Base-by-base conservation (phyloP, 1,139 yeast genomes). In the Taphrina deformans region DNA sequence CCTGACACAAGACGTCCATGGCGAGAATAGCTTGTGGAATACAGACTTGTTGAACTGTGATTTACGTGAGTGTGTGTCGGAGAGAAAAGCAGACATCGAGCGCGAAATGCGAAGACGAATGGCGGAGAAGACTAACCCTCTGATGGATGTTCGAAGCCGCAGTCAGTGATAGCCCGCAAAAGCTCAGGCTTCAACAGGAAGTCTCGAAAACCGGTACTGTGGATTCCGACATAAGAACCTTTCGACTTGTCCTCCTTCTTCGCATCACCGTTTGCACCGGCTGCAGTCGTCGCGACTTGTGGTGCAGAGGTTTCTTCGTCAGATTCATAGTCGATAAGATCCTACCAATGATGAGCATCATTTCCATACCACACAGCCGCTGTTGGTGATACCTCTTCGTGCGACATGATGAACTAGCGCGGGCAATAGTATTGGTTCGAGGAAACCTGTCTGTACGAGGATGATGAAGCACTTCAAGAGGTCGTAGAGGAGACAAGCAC, bases 101-200 rank as follows among this genome's bases (percentile, higher is more conserved):
- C 52, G 48, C 52, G 18, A 45, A 26, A 29, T 21, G 48, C 33
- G 35, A 23, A 14, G 26, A 60, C 40, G 64, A 50, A 24, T 40
- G 52, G 12, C 33, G 33, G 27, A 18, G 58, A 23, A 53, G 33
- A 41, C 65, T 55, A 51, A 61, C 65, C 96, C 87, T 93, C 99
- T 70, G 97, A 91, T 71, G 99, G 99, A 82, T 93, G 99, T 82
- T 93, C 99, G 76, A 93, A 93, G 83, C 99, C 99, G 82, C 97
- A 91, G 79, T 93, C 99, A 72, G 93, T 96, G 76, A 93, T 93
- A 71, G 99, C 99, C 80, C 99, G 88, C 74, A 93, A 83, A 73
- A 93, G 83, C 79, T 93, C 99, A 29, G 98, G 97, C 81, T 93
- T 93, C 78, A 93, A 84, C 75, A 93, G 82, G 79, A 93, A 93